Percentiles rank a stretch among this genome's conserved stretches.
These are phyloP conservation scores for Spergularia azorica DNA, from an alignment of 179 eudicot genomes.

Conservation along the genomic window DNA sequence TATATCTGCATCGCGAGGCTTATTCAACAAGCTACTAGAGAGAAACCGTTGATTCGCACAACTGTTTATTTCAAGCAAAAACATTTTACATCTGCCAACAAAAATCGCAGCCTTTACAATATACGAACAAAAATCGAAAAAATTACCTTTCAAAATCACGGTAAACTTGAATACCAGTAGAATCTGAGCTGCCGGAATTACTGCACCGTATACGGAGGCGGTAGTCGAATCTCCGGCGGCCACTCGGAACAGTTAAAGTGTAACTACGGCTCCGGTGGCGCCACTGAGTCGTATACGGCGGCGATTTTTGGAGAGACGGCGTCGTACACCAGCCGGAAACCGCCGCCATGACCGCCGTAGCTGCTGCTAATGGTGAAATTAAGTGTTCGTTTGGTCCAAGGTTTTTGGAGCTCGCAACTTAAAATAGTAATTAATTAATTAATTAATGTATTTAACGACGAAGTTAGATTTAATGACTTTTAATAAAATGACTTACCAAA, in stretches of 20 bases:
- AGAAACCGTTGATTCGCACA: not conserved
- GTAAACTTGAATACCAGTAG: slow-evolving; percentile 30
- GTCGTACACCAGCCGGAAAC: not conserved
- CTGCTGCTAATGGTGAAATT: too few relatives aligned
- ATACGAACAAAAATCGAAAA: not conserved
- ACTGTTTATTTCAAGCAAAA: too few relatives aligned
- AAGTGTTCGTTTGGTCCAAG: too few relatives aligned
- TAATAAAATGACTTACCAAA: too few relatives aligned
- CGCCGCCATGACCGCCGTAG: slow-evolving; percentile 2
- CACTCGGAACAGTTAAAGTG: not conserved
- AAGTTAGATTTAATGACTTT: too few relatives aligned
- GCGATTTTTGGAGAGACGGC: slow-evolving; percentile 6
- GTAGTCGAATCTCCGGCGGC: slow-evolving; percentile 2
- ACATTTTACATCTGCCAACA: not conserved
- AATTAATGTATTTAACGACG: too few relatives aligned
- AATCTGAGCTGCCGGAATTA: slow-evolving; percentile 9
- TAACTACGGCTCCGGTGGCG: not conserved
- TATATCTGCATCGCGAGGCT: not conserved
- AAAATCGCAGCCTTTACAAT: not conserved
- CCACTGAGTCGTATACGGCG: not conserved
- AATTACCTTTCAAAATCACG: slow-evolving; percentile 31
- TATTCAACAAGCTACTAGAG: not conserved
- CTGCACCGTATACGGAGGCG: slow-evolving; percentile 15
- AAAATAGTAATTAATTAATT: too few relatives aligned
- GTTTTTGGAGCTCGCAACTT: too few relatives aligned